Evolutionary conservation across 352 stramenopile genomes (phyloP).

Genomic region (Phytophthora lateralis): DNA sequence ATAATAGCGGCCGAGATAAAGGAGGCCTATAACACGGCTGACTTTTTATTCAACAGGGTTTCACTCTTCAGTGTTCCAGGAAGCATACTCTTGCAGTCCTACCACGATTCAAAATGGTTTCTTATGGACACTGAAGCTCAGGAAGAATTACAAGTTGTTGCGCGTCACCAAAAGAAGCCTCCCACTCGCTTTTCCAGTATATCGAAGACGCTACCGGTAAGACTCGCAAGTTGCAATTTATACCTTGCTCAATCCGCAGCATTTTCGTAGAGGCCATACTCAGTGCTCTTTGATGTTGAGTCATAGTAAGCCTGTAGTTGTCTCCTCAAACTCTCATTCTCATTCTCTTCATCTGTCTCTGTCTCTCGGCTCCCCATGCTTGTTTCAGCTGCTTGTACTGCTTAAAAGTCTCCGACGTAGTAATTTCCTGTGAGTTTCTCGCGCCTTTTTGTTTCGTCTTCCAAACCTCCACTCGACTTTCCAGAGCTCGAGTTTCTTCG

Average conservation of each 20-base stretch:
- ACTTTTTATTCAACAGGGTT: no score
- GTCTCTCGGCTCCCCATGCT: neutral
- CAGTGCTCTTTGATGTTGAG: neutral
- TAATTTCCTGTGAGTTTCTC: no score
- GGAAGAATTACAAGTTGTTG: no score
- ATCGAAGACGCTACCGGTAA: neutral
- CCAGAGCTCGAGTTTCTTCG: slow-evolving; percentile 3
- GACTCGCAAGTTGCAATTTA: neutral
- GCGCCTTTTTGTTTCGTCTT: neutral
- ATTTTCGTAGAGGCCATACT: neutral
- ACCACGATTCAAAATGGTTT: no score
- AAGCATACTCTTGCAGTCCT: no score
- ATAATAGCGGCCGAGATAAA: no score
- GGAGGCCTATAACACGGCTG: no score
- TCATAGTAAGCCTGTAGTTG: neutral
- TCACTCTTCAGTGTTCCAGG: no score
- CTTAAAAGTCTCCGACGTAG: neutral
- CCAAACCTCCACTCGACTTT: slow-evolving; percentile 5
- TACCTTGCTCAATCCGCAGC: neutral
- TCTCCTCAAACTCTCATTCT: slow-evolving; percentile 7
- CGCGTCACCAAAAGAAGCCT: neutral
- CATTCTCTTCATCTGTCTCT: no score
- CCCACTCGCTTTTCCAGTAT: slow-evolving; percentile 4
- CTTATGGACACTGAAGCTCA: no score
- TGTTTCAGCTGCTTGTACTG: neutral